Conservation (phyloP, 768 basidiomycete genomes). For the Boletus insuetus region DNA sequence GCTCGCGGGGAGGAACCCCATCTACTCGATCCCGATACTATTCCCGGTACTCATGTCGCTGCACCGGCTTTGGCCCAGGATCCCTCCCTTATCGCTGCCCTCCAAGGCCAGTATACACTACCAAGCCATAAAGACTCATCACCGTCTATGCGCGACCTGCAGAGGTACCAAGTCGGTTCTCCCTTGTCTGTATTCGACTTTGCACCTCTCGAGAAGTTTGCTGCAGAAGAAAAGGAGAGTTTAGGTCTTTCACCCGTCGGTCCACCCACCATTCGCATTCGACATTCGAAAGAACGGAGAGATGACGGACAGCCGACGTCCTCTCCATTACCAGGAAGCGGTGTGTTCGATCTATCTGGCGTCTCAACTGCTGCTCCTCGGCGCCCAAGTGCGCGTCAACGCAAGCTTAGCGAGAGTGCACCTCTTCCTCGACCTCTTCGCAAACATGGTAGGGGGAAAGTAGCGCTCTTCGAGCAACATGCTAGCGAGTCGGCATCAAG, state of each 20-base stretch:
- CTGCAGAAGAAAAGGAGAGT: slow-evolving; percentile 60
- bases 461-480: slow-evolving; percentile 82
- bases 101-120: slow-evolving; percentile 14
- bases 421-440: slow-evolving; percentile 60
- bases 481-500: slow-evolving; percentile 47
- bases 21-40: slow-evolving; percentile 3
- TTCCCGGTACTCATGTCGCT: slow-evolving; percentile 9
- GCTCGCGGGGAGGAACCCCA: slow-evolving; percentile 34
- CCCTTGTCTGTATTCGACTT: slow-evolving; percentile 70
- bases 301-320: slow-evolving; percentile 5
- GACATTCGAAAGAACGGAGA: slow-evolving; percentile 10
- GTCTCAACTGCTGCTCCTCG: slow-evolving; percentile 5
- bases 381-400: slow-evolving; percentile 53
- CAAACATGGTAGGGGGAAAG: slow-evolving; percentile 70
- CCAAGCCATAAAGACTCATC: slow-evolving; percentile 31
- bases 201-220: slow-evolving; percentile 71
- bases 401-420: slow-evolving; percentile 85
- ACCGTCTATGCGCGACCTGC: slow-evolving; percentile 46
- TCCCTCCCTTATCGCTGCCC: slow-evolving; percentile 41
- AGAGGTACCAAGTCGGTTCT: slow-evolving; percentile 65
- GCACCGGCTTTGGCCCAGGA: slow-evolving; percentile 38
- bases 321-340: not conserved
- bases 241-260: slow-evolving; percentile 52
- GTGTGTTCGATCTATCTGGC: slow-evolving; percentile 12
- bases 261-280: slow-evolving; percentile 20